Evolutionary conservation across 768 basidiomycete genomes (phyloP).

Genomic region (Austroboletus festivus): DNA sequence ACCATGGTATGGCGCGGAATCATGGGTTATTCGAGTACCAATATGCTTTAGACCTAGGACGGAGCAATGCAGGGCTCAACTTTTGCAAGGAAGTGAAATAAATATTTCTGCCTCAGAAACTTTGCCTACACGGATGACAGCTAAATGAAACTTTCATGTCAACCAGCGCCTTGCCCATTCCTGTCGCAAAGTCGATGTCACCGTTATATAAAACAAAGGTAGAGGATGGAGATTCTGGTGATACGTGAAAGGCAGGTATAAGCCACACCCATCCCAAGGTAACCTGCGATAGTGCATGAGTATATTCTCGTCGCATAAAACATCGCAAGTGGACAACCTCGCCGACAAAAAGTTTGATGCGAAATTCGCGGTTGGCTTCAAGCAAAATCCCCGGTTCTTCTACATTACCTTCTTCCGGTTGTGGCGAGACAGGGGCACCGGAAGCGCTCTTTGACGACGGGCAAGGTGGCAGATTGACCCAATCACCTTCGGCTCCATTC

Average conservation of each 20-base stretch:
- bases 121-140: conserved; percentile 30
- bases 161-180: conserved; percentile 63
- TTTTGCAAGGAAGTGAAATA: too few species aligned
- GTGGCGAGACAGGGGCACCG: not conserved
- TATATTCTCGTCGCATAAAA: not conserved
- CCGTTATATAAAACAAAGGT: conserved; percentile 48
- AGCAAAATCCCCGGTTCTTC: conserved; percentile 49
- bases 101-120: too few species aligned
- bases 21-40: too few species aligned
- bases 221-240: conserved; percentile 40
- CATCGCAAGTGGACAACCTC: conserved; percentile 42
- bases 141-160: conserved; percentile 65
- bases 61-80: too few species aligned
- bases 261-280: conserved; percentile 88
- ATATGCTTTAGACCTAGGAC: too few species aligned
- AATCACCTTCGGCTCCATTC: conserved; percentile 31
- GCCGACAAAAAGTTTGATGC: conserved; percentile 70
- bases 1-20: too few species aligned
- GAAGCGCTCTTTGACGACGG: conserved; percentile 4
- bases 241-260: conserved; percentile 80
- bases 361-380: conserved; percentile 64
- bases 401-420: conserved; percentile 12
- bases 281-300: conserved; percentile 39
- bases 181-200: conserved; percentile 77
- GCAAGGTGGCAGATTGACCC: conserved; percentile 11